Evolutionary conservation across 176 grass and related monocot genomes (phyloP).

Genomic region (Juncus inflexus): DNA sequence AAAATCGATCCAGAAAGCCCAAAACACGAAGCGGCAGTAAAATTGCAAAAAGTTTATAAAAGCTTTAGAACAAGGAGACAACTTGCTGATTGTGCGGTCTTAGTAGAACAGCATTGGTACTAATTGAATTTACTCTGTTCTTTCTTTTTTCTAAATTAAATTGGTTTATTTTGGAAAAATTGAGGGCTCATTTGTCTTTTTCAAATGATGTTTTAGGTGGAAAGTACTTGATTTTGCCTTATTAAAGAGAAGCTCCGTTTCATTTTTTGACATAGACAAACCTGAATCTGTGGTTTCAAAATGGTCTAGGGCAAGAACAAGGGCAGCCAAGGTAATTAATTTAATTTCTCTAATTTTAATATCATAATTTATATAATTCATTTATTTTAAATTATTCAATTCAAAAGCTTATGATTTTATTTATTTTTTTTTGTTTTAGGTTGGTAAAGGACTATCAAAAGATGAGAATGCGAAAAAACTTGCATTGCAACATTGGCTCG

Average conservation of each 20-base stretch:
- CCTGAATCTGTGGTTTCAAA: conserved; percentile 63
- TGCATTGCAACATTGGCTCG: conserved; percentile 92
- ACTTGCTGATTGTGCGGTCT: conserved; percentile 85
- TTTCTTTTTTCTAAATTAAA: conserved; percentile 7
- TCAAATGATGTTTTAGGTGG: conserved; percentile 51
- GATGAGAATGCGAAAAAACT: conserved; percentile 93
- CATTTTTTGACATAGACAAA: conserved; percentile 70
- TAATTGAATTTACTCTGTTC: conserved; percentile 6
- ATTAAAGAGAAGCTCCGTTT: conserved; percentile 75
- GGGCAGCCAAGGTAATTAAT: conserved; percentile 63
- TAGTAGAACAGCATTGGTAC: conserved; percentile 90
- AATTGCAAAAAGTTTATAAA: conserved; percentile 85
- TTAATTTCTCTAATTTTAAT: background rate
- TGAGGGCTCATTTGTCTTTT: conserved; percentile 2
- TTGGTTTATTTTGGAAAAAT: conserved; percentile 4
- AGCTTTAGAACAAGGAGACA: conserved; percentile 79
- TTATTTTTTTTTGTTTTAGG: conserved; percentile 38
- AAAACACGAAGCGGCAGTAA: conserved; percentile 61
- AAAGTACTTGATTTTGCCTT: conserved; percentile 77
- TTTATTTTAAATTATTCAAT: conserved; percentile 18
- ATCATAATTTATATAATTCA: background rate
- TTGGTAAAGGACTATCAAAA: conserved; percentile 84
- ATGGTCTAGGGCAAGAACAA: conserved; percentile 80
- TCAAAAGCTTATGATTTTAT: background rate
- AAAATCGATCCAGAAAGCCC: conserved; percentile 47